These are phyloP conservation scores for Ogataea corticis DNA, from an alignment of 805 yeast species.

Conservation along the genomic window DNA sequence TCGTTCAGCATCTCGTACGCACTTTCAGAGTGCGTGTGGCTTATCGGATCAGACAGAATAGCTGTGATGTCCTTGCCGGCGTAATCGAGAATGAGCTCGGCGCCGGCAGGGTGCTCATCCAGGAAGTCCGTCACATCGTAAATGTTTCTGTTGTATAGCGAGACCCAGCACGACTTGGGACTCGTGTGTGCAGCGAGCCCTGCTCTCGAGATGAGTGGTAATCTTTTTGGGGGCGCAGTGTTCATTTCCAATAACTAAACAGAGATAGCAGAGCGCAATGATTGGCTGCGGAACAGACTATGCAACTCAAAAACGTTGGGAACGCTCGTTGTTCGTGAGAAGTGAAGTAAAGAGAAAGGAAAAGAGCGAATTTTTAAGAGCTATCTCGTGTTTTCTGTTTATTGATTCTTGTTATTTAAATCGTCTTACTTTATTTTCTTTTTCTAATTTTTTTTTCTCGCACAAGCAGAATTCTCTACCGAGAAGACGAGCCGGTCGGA, in stretches of 20 bases:
- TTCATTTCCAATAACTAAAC: not conserved
- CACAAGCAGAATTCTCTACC: not conserved
- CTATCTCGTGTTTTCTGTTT: not conserved
- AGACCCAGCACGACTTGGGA: conserved; percentile 71
- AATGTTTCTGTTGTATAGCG: conserved; percentile 74
- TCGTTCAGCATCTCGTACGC: conserved; percentile 92
- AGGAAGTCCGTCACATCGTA: conserved; percentile 78
- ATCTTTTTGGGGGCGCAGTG: conserved; percentile 13
- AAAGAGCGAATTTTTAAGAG: no score
- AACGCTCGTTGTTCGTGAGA: no score
- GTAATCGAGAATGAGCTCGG: conserved; percentile 54
- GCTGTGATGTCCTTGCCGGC: conserved; percentile 68
- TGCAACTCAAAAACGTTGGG: no score
- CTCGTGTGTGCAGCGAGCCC: conserved; percentile 56
- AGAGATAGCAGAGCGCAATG: no score
- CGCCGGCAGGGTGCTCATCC: conserved; percentile 74
- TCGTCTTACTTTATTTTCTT: not conserved
- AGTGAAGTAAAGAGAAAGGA: no score
- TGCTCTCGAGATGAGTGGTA: conserved; percentile 61
- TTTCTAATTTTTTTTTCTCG: not conserved
- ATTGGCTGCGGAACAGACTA: no score
- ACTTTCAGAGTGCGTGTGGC: conserved; percentile 81
- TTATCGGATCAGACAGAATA: conserved; percentile 66
- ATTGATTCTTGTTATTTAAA: not conserved
- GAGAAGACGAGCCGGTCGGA: no score